Evolutionary conservation across 441 rosid genomes (phyloP), one percentile per base, ranked within the genome.

Genomic region (Corymbia calophylla): DNA sequence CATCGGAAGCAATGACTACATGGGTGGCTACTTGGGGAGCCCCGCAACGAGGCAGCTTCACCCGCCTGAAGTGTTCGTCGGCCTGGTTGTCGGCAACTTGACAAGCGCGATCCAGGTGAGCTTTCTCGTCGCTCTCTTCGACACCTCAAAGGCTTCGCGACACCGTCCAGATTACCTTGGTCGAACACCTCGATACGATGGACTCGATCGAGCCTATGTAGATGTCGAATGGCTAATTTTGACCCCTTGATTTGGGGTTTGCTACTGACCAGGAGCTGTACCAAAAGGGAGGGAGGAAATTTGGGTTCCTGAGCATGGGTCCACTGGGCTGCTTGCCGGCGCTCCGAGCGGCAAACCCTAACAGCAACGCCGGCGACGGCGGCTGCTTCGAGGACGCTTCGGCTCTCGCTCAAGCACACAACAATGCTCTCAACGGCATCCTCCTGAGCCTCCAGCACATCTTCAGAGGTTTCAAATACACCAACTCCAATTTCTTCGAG

Each of bases 1-100:
- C 90, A 90, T 93, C 21, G 95, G 94, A 90, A 94, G 95, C 91
- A 95, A 95, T 77, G 96, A 95, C 89, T 94, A 95, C 81, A 31
- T 94, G 89, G 95, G 90, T 18, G 95, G 95, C 55, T 95, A 95
- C 87, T 32, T 94, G 4, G 94, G 92, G 6, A 91, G 90, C 56
- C 94, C 94, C 27, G 87, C 87, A 86, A 91, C 89, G 93, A 93
- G 90, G 88, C 91, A 91, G 88, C 55, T 35, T 27, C 91, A 91
- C 84, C 64, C 31, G 15, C 94, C 94, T 9, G 92, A 93, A 86
- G 88, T 84, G 16, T 95, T 91, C 51, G 89, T 91, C 87, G 93
- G 92, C 14, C 92, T 92, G 94, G 96, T 95, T 53, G 88, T 95
- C 49, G 95, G 95, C n/a, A 95, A 95, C 90, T 92, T 94, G 88